phyloP scores from a whole-genome alignment of 495 filamentous ascomycete species.

The Penicillium herquei region DNA sequence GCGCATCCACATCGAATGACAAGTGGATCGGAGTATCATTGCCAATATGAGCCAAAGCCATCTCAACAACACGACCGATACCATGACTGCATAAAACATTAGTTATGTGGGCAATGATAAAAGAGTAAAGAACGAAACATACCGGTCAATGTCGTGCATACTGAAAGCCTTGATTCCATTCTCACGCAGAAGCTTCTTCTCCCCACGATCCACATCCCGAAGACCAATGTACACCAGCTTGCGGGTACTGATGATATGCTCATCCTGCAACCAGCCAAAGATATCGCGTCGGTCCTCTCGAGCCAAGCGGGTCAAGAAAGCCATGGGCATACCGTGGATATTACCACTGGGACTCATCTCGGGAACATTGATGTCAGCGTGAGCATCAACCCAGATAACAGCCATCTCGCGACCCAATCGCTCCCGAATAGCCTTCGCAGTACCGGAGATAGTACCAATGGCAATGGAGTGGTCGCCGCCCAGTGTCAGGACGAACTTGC shows the following conservation, averaged over 20 bases:
- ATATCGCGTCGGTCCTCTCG: slow-evolving; percentile 65
- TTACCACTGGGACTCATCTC: slow-evolving; percentile 88
- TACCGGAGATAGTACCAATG: slow-evolving; percentile 86
- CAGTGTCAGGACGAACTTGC: slow-evolving; percentile 86
- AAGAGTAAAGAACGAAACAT: slow-evolving; percentile 14
- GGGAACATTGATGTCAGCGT: slow-evolving; percentile 96
- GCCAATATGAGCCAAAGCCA: slow-evolving; percentile 93
- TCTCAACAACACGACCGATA: slow-evolving; percentile 95
- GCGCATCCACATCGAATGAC: slow-evolving; percentile 94
- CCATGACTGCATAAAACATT: slow-evolving; percentile 58
- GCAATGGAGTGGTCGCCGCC: slow-evolving; percentile 97
- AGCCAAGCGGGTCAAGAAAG: slow-evolving; percentile 84
- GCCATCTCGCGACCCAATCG: slow-evolving; percentile 77
- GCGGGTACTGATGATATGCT: slow-evolving; percentile 63
- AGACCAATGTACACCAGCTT: slow-evolving; percentile 98
- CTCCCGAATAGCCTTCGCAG: slow-evolving; percentile 80
- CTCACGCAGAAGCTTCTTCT: slow-evolving; percentile 87
- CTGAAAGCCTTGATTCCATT: slow-evolving; percentile 92
- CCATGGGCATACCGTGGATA: slow-evolving; percentile 97
- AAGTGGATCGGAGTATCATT: slow-evolving; percentile 93
- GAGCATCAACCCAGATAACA: slow-evolving; percentile 98
- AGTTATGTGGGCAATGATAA: not conserved
- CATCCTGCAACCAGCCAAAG: slow-evolving; percentile 83
- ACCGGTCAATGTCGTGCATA: slow-evolving; percentile 97
- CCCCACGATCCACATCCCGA: slow-evolving; percentile 84